Evolutionary conservation across 2,329 filamentous ascomycete genomes (phyloP).

Genomic region (Claviceps pazoutovae): DNA sequence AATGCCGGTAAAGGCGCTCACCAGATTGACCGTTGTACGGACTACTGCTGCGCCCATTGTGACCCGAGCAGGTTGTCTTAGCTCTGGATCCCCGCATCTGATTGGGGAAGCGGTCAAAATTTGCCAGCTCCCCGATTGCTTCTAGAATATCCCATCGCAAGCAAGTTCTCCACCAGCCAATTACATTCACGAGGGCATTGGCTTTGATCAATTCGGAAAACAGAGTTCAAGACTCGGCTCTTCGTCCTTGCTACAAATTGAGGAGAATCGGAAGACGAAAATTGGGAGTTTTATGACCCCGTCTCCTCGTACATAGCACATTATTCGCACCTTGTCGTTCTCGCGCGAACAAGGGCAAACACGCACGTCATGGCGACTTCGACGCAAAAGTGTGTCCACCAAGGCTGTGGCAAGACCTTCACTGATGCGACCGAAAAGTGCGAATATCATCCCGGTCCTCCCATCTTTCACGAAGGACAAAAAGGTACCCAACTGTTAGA

Average conservation of each 20-base stretch:
- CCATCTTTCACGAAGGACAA: conserved; percentile 93
- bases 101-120: conserved; percentile 21
- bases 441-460: conserved; percentile 83
- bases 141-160: conserved; percentile 27
- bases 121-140: conserved; percentile 10
- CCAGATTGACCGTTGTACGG: no score
- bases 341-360: neutral
- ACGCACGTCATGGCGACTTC: conserved; percentile 36
- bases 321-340: neutral
- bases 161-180: conserved; percentile 8
- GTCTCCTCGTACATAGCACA: neutral
- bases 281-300: neutral
- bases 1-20: no score
- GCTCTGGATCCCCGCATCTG: conserved; percentile 16
- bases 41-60: no score
- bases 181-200: neutral
- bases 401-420: conserved; percentile 84
- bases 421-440: conserved; percentile 72
- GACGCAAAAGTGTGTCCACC: conserved; percentile 85
- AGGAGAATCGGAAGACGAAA: neutral
- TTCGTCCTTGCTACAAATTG: neutral
- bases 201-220: no score
- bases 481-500: conserved; percentile 52
- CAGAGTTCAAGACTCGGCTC: no score
- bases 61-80: no score